These are phyloP conservation scores for Corchorus capsularis DNA, from an alignment of 345 rosid species.

Conservation along the genomic window DNA sequence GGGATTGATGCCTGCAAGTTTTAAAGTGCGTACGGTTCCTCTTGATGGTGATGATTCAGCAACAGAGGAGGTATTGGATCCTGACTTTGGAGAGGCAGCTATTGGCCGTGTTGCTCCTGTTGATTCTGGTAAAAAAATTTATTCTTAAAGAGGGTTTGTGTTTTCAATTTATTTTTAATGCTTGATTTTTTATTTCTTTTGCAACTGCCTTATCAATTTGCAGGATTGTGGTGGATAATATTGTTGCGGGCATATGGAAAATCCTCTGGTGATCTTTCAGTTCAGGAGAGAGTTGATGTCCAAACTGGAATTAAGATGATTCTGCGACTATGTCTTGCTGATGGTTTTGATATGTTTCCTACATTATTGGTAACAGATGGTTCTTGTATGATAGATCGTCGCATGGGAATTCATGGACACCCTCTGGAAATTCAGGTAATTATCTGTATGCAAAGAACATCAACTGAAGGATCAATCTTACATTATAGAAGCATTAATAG, in stretches of 20 bases:
- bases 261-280: conserved; percentile 78
- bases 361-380: conserved; percentile 90
- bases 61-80: conserved; percentile 78
- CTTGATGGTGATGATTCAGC: conserved; percentile 67
- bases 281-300: conserved; percentile 86
- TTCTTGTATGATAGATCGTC: conserved; percentile 93
- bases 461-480: too few relatives aligned
- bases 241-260: conserved; percentile 88
- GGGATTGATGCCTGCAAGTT: conserved; percentile 95
- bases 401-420: conserved; percentile 96
- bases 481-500: not conserved
- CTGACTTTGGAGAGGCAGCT: conserved; percentile 95
- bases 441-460: not conserved
- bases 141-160: not conserved
- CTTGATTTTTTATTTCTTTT: conserved; percentile 6
- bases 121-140: conserved; percentile 63
- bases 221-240: conserved; percentile 98
- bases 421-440: conserved; percentile 89
- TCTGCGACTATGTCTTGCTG: conserved; percentile 71
- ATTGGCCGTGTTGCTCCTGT: conserved; percentile 96
- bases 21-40: conserved; percentile 79
- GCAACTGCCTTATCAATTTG: conserved; percentile 25
- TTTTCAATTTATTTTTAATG: not conserved
- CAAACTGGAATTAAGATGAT: conserved; percentile 96
- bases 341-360: conserved; percentile 94